Conservation (phyloP, 2,329 filamentous ascomycete genomes). For the Monosporascus sp. region DNA sequence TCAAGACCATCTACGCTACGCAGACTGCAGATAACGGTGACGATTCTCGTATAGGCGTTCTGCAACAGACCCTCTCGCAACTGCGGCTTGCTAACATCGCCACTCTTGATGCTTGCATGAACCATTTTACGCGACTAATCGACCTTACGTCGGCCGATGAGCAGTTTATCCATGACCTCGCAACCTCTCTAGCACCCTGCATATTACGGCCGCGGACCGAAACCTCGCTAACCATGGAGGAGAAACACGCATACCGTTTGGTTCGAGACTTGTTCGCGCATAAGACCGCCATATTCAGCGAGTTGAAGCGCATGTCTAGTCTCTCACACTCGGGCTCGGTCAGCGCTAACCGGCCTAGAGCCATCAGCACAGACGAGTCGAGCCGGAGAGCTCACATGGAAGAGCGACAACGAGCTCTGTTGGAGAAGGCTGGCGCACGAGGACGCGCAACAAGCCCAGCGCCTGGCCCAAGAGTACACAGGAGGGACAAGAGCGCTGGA, state of each 20-base stretch:
- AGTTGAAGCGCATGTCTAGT: constrained; percentile 83
- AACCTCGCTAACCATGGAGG: constrained; percentile 88
- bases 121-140: constrained; percentile 94
- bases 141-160: constrained; percentile 96
- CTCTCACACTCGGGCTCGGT: constrained; percentile 60
- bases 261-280: constrained; percentile 88
- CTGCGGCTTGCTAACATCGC: constrained; percentile 95
- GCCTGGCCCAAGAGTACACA: constrained; percentile 56
- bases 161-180: constrained; percentile 69
- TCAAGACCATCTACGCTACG: constrained; percentile 92
- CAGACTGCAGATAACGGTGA: constrained; percentile 72
- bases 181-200: constrained; percentile 72
- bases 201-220: constrained; percentile 83
- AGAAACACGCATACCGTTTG: constrained; percentile 86
- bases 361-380: constrained; percentile 92
- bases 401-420: constrained; percentile 78
- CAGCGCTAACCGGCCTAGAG: constrained; percentile 62
- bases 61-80: constrained; percentile 93
- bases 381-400: constrained; percentile 92
- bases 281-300: constrained; percentile 92
- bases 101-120: constrained; percentile 96
- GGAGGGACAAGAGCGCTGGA: constrained; percentile 74
- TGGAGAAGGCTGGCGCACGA: constrained; percentile 58
- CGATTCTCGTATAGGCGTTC: constrained; percentile 75
- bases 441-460: constrained; percentile 72